These are phyloP conservation scores for Tricholoma saponaceum DNA, from an alignment of 768 basidiomycete genomes.

Conservation along the genomic window DNA sequence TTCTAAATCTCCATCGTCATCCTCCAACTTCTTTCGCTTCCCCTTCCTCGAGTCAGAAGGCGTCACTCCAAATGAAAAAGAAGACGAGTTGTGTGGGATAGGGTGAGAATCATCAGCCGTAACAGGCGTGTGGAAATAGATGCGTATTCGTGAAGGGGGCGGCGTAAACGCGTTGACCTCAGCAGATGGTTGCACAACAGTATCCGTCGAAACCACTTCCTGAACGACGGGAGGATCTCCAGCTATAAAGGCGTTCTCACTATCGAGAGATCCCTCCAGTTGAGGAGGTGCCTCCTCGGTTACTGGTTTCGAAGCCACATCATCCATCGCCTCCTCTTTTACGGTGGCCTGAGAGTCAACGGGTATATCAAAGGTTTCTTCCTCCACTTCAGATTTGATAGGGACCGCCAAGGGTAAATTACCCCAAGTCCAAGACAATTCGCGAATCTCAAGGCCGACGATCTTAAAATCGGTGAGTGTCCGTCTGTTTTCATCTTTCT, in stretches of 20 bases:
- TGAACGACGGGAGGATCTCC: conserved; percentile 15
- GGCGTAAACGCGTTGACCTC: conserved; percentile 38
- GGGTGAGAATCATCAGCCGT: conserved; percentile 77
- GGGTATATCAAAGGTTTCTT: conserved; percentile 21
- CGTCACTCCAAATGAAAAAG: conserved; percentile 41
- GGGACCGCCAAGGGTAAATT: conserved; percentile 33
- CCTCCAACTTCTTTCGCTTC: conserved; percentile 86
- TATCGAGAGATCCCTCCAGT: conserved; percentile 19
- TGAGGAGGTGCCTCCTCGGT: conserved; percentile 13
- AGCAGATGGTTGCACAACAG: conserved; percentile 21
- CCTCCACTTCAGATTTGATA: conserved; percentile 32
- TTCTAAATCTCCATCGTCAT: conserved; percentile 79
- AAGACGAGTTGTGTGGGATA: conserved; percentile 57
- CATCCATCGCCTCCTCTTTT: conserved; percentile 29
- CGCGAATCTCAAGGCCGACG: conserved; percentile 80
- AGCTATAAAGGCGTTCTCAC: conserved; percentile 21
- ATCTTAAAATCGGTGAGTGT: conserved; percentile 99
- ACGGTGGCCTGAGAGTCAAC: conserved; percentile 26
- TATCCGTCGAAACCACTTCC: conserved; percentile 25
- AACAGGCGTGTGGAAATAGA: conserved; percentile 90
- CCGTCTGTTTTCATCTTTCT: conserved; percentile 84
- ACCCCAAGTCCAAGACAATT: conserved; percentile 89
- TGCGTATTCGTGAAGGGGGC: conserved; percentile 77
- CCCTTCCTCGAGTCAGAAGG: conserved; percentile 69
- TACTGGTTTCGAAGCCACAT: conserved; percentile 17